Evolutionary conservation across 2,329 filamentous ascomycete species (phyloP).

Genomic region (Domatiomyces catenatus): DNA sequence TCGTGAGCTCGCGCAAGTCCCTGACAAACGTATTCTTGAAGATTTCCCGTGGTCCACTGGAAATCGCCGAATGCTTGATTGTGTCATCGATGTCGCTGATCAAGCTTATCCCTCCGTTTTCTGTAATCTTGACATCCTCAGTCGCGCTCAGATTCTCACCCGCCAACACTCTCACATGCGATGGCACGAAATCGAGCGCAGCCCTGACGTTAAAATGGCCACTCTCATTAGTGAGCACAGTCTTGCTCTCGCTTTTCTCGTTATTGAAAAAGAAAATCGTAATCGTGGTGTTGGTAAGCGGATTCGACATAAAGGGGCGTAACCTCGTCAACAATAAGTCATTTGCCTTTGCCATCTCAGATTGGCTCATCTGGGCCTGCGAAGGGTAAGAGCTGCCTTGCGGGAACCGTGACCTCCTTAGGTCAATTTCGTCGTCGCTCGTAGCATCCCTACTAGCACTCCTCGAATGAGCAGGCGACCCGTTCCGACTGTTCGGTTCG

Average conservation of each 20-base stretch:
- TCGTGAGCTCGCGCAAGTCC: constrained; percentile 62
- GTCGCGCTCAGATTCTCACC: constrained; percentile 71
- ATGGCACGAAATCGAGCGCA: constrained; percentile 76
- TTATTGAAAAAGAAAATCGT: constrained; percentile 95
- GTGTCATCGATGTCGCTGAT: constrained; percentile 98
- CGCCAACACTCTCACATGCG: constrained; percentile 72
- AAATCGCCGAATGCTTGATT: constrained; percentile 87
- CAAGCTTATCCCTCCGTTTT: constrained; percentile 66
- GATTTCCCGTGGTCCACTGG: constrained; percentile 74
- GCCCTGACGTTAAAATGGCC: constrained; percentile 76
- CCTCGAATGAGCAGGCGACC: constrained; percentile 12
- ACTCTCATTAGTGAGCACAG: constrained; percentile 68
- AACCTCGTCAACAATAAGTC: constrained; percentile 75
- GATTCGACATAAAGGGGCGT: constrained; percentile 76
- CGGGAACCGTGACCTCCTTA: constrained; percentile 23
- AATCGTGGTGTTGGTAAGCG: constrained; percentile 60
- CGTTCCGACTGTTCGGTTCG: constrained; percentile 12
- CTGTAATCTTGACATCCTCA: constrained; percentile 61
- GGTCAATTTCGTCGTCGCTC: constrained; percentile 18
- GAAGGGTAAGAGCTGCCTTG: constrained; percentile 36
- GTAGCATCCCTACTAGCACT: constrained; percentile 9
- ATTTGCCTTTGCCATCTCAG: constrained; percentile 67
- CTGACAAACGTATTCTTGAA: constrained; percentile 92
- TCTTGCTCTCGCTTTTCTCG: constrained; percentile 63
- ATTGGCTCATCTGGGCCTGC: constrained; percentile 51